A percentile compares a stretch with the other conserved stretches of the same genome.
These are phyloP conservation scores for Boletus mariae DNA, from an alignment of 1,284 basidiomycete species.

Conservation along the genomic window DNA sequence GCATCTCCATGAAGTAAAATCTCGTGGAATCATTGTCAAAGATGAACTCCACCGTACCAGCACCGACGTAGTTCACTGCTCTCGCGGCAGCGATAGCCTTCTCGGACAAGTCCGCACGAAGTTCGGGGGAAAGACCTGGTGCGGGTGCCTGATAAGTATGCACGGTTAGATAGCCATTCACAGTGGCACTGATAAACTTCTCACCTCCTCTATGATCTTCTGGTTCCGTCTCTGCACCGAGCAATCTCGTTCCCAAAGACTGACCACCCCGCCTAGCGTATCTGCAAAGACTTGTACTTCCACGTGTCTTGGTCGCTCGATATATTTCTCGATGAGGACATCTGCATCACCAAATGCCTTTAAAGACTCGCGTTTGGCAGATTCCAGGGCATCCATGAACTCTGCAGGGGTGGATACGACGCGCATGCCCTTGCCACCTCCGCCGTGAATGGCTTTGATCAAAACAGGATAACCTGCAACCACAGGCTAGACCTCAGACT, in stretches of 20 bases:
- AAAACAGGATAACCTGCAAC: constrained; percentile 79
- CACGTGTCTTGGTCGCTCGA: constrained; percentile 79
- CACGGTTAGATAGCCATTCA: not conserved
- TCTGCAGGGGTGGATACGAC: constrained; percentile 65
- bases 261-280: constrained; percentile 70
- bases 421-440: constrained; percentile 97
- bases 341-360: constrained; percentile 86
- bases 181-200: not conserved
- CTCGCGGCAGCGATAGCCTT: constrained; percentile 90
- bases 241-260: constrained; percentile 92
- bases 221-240: constrained; percentile 93
- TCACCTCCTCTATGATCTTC: constrained; percentile 89
- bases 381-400: constrained; percentile 76
- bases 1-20: constrained; percentile 96
- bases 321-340: constrained; percentile 85
- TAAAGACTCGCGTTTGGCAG: constrained; percentile 82
- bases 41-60: constrained; percentile 92
- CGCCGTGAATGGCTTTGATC: constrained; percentile 95
- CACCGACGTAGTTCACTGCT: constrained; percentile 88
- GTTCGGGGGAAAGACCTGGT: constrained; percentile 73
- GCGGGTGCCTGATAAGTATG: constrained; percentile 73
- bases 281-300: constrained; percentile 93
- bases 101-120: constrained; percentile 76
- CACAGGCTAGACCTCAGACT: not conserved
- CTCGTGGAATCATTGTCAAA: constrained; percentile 83